Conservation (phyloP, 495 filamentous ascomycete species). For the Neurospora tetraspora region DNA sequence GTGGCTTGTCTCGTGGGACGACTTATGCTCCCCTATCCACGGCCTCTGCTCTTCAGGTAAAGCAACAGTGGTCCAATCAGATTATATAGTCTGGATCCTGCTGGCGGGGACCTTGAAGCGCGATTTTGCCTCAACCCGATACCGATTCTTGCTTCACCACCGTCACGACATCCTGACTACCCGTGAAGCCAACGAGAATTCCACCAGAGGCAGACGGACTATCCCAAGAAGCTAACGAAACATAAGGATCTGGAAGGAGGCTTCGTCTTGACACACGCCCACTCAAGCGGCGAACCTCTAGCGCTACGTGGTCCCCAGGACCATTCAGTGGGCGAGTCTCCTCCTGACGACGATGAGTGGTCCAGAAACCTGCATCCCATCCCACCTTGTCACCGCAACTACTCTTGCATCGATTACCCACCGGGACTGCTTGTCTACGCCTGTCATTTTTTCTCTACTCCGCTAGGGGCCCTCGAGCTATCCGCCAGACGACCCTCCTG, state of each 20-base stretch:
- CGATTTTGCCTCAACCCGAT: neutral
- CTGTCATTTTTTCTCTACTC: constrained; percentile 22
- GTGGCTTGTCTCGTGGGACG: neutral
- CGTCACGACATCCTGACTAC: neutral
- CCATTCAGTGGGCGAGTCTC: constrained; percentile 33
- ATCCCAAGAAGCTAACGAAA: constrained; percentile 4
- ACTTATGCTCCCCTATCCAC: neutral
- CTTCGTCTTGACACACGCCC: constrained; percentile 16
- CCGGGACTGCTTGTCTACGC: constrained; percentile 13
- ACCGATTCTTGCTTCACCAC: neutral
- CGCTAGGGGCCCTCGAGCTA: constrained; percentile 12
- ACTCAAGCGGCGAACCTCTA: constrained; percentile 19
- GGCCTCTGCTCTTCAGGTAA: neutral
- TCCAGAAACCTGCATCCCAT: constrained; percentile 26
- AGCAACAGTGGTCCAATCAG: neutral
- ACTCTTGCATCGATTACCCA: constrained; percentile 23
- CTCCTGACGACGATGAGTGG: constrained; percentile 30
- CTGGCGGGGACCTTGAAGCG: neutral
- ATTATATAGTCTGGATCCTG: neutral
- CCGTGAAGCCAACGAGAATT: neutral
- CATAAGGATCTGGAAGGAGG: constrained; percentile 10
- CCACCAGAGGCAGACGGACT: neutral
- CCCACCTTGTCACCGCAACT: constrained; percentile 23
- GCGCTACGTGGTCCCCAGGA: constrained; percentile 16
- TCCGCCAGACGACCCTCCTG: constrained; percentile 9